Evolutionary conservation across 768 basidiomycete species (phyloP).

Genomic region (Pholiota microspora): DNA sequence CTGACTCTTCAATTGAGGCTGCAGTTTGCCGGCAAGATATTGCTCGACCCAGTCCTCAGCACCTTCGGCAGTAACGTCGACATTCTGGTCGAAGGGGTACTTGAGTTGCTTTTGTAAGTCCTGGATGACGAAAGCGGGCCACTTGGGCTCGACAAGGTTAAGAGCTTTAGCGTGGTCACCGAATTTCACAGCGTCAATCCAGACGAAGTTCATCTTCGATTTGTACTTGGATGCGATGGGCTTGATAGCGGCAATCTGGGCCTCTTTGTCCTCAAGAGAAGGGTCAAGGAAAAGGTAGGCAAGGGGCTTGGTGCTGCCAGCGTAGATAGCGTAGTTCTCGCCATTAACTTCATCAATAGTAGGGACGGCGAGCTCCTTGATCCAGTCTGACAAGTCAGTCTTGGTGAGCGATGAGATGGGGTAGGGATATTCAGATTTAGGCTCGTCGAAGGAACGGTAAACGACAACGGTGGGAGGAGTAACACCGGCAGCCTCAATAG

Average conservation of each 20-base stretch:
- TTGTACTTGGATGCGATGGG: slow-evolving; percentile 82
- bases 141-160: slow-evolving; percentile 80
- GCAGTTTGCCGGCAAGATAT: slow-evolving; percentile 70
- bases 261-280: slow-evolving; percentile 57
- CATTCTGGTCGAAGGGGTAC: slow-evolving; percentile 78
- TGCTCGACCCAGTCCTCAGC: slow-evolving; percentile 59
- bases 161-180: slow-evolving; percentile 94
- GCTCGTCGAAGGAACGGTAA: slow-evolving; percentile 92
- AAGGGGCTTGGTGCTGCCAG: slow-evolving; percentile 77
- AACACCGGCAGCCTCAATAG: slow-evolving; percentile 68
- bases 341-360: slow-evolving; percentile 89
- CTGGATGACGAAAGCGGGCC: slow-evolving; percentile 95
- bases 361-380: slow-evolving; percentile 82
- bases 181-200: slow-evolving; percentile 95
- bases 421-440: slow-evolving; percentile 64
- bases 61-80: slow-evolving; percentile 54
- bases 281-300: slow-evolving; percentile 96
- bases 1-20: slow-evolving; percentile 87
- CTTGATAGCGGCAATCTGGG: slow-evolving; percentile 62
- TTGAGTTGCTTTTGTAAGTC: slow-evolving; percentile 81
- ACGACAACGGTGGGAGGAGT: slow-evolving; percentile 83
- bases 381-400: slow-evolving; percentile 71
- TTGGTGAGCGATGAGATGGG: slow-evolving; percentile 52
- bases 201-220: slow-evolving; percentile 93
- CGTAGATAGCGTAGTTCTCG: slow-evolving; percentile 91